Evolutionary conservation across 1,139 yeast genomes (phyloP).

Genomic region (Keqinozyma sinolaborantium): DNA sequence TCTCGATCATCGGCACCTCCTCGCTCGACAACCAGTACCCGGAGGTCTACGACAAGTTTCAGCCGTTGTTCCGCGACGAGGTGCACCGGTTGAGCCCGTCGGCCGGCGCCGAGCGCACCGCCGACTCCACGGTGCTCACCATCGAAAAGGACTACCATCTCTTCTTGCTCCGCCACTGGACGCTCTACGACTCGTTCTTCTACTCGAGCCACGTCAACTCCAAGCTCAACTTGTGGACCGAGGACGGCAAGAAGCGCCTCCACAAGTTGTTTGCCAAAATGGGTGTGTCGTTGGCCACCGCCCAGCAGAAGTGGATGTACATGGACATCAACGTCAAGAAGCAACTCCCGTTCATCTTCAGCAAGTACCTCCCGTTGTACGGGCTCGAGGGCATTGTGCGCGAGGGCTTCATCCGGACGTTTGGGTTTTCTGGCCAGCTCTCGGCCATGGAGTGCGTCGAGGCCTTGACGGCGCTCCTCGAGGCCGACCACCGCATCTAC

Average conservation of each 20-base stretch:
- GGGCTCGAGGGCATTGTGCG: slow-evolving; percentile 82
- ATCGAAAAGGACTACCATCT: slow-evolving; percentile 84
- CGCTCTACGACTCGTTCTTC: slow-evolving; percentile 83
- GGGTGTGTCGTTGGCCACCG: slow-evolving; percentile 89
- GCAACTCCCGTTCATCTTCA: slow-evolving; percentile 66
- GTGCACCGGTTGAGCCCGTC: slow-evolving; percentile 62
- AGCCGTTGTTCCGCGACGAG: slow-evolving; percentile 79
- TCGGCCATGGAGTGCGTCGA: slow-evolving; percentile 95
- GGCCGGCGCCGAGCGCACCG: slow-evolving; percentile 37
- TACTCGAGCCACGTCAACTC: slow-evolving; percentile 90
- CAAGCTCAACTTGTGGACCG: slow-evolving; percentile 84
- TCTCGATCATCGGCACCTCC: slow-evolving; percentile 84
- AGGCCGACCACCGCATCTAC: slow-evolving; percentile 47
- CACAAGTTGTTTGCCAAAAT: slow-evolving; percentile 92
- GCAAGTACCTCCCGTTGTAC: slow-evolving; percentile 65
- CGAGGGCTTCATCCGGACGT: slow-evolving; percentile 82
- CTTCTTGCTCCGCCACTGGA: slow-evolving; percentile 88
- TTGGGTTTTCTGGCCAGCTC: slow-evolving; percentile 82
- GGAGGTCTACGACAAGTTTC: slow-evolving; percentile 67
- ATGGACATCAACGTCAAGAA: slow-evolving; percentile 80
- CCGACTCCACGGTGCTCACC: slow-evolving; percentile 62
- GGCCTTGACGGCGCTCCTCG: slow-evolving; percentile 79
- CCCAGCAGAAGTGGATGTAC: slow-evolving; percentile 91
- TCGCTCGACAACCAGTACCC: slow-evolving; percentile 76
- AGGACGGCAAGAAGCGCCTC: slow-evolving; percentile 80